Evolutionary conservation across 2,329 filamentous ascomycete genomes (phyloP), one percentile per base, ranked within the genome.

Genomic region (Helotiales sp.): DNA sequence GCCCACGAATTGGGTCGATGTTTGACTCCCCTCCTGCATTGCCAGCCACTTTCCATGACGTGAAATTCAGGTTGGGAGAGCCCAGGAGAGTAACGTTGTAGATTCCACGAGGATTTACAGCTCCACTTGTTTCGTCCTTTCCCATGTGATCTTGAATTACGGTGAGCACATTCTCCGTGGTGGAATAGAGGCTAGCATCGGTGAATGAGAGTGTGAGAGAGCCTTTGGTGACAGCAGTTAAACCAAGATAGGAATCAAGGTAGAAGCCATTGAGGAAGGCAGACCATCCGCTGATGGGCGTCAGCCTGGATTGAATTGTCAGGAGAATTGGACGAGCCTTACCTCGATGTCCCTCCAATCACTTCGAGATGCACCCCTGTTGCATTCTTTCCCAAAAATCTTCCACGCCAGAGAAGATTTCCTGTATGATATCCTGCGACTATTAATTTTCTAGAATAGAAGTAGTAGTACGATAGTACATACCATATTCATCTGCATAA

Each of bases 111-210:
- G 79, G 75, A 15, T 79, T 75, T 3, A 77, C 72, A 5, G 79
- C 79, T 0, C 73, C 75, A 1, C 74, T 73, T 0, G 77, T 78
- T 25, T 82, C 75, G 50, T 85, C 83, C 65, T 86, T 81, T 9
- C 84, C 84, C 17, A 80, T 83, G 70, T 86, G 79, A 64, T 87
- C 81, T 69, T 84, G 80, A 24, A 85, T 72, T 3, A 85, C 71
- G n/a, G 84, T 76, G 5, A 85, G 72, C 2, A 80, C 69, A 55
- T 83, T 82, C 0, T 75, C 69, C 0, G 63, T 67, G 0, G 73
- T 71, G 0, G 70, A 62, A 36, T 71, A 69, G 0, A 83, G 63
- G 1, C 77, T 79, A 2, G 74, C 75, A 48, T 81, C 81, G 40
- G 73, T 67, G 66, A 86, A 84, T 0, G 78, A 77, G 19, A 86